Base-by-base conservation (phyloP, 352 stramenopile genomes). In the Lagenidium giganteum region DNA sequence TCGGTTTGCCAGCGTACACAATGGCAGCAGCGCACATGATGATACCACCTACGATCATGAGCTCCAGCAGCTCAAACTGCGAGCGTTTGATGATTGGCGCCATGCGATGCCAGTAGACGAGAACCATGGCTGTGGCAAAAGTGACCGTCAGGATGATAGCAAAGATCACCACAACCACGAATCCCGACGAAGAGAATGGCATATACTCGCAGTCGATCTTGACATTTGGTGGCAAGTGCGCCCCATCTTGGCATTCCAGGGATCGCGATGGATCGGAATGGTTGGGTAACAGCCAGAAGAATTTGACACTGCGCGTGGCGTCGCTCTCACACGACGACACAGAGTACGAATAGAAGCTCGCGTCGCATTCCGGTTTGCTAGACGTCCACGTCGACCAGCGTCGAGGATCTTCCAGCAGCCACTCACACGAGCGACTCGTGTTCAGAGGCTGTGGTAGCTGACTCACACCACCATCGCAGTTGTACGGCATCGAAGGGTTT, bases 361-460 rank as follows among this genome's bases (percentile, higher is more conserved):
- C 22, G 28, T 85, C 69, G 25, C 66, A 84, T 5, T 29, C 6
- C 0, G 66, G 64, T 21, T 64, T 64, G 2, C 16, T 37, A 3
- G 35, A 37, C 17, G 72, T 57, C 70, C 70, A 83, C 2, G 21
- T 25, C 2, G 54, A 37, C 70, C 67, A 83, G 1, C 27, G 45
- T 2, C 39, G 41, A 1, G 23, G 27, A 9, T 55, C 62, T 9
- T 50, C 50, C 11, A 33, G 23, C 6, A 80, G 47, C 71, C 71
- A 82, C 4, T 65, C 61, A 33, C 71, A 80, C 8, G 66, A 75
- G 0, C 61, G 63, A 23, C 63, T 82, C 3, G 64, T 78, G 12
- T 17, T 11, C 2, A 76, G 49, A 0, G 60, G 34, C 0, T 25
- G 34, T 1, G 71, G 71, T 2, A 73, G 30, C 12, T 12, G 24